A percentile compares a stretch with the other conserved stretches of the same genome.
Evolutionary conservation across 495 filamentous ascomycete species (phyloP).

Genomic region (Aspergillus homomorphus): DNA sequence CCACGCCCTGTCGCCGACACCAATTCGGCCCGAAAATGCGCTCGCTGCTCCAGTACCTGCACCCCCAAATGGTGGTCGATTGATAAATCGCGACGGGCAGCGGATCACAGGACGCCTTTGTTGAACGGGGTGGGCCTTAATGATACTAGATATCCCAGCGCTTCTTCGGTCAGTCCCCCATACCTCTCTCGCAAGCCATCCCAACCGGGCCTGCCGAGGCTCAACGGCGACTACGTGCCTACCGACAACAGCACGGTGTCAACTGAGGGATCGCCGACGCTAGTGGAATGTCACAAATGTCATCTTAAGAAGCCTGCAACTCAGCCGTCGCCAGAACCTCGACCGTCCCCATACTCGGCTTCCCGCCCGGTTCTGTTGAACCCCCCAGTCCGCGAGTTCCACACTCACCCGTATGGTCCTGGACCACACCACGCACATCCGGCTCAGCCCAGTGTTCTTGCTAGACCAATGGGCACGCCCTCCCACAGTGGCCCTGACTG

Average conservation of each 20-base stretch:
- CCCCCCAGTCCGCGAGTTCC: conserved; percentile 32
- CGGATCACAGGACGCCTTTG: conserved; percentile 28
- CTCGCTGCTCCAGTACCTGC: conserved; percentile 36
- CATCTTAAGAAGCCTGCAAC: conserved; percentile 42
- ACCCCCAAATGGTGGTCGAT: conserved; percentile 47
- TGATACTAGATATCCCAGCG: conserved; percentile 12
- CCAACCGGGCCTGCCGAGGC: conserved; percentile 26
- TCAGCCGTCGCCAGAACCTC: conserved; percentile 36
- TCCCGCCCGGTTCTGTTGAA: conserved; percentile 36
- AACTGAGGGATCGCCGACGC: conserved; percentile 16
- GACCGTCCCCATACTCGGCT: conserved; percentile 34
- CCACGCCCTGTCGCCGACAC: conserved; percentile 16
- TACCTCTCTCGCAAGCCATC: conserved; percentile 26
- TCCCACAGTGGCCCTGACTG: conserved; percentile 28
- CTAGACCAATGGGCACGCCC: conserved; percentile 32
- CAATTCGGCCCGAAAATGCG: conserved; percentile 33
- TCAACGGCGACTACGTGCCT: conserved; percentile 30
- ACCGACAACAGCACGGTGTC: conserved; percentile 11
- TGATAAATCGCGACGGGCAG: conserved; percentile 22
- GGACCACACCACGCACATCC: conserved; percentile 33
- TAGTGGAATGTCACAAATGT: conserved; percentile 53
- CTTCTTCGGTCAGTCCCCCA: conserved; percentile 26
- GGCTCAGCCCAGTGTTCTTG: conserved; percentile 27
- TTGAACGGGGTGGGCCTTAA: conserved; percentile 32
- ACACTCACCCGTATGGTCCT: conserved; percentile 27